Percentiles rank a stretch among this genome's conserved stretches.
Evolutionary conservation across 345 rosid genomes (phyloP).

Genomic region (Eucalyptus globulus): DNA sequence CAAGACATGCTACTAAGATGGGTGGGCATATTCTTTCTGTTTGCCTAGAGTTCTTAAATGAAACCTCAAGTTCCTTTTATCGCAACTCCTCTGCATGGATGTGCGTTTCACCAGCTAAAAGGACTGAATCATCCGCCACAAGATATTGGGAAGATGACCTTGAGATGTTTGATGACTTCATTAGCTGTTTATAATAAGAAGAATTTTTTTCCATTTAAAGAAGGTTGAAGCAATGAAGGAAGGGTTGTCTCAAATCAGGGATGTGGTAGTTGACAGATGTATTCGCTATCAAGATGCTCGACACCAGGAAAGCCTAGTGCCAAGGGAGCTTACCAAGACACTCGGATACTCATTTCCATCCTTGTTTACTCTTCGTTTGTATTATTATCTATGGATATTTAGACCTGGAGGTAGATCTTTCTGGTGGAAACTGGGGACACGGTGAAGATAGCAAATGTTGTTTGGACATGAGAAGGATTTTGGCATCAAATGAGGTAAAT

Average conservation of each 20-base stretch:
- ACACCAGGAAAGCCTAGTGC: constrained; percentile 54
- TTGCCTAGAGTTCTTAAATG: too few relatives aligned
- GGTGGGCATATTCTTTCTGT: too few relatives aligned
- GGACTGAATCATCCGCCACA: too few relatives aligned
- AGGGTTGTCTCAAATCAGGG: constrained; percentile 55
- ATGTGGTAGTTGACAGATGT: constrained; percentile 45
- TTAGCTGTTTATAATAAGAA: too few relatives aligned
- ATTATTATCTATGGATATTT: too few relatives aligned
- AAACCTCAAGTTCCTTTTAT: too few relatives aligned
- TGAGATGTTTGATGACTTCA: too few relatives aligned
- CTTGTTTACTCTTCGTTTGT: constrained; percentile 40
- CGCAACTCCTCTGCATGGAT: too few relatives aligned
- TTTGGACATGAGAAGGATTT: constrained; percentile 56
- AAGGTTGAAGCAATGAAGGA: constrained; percentile 75
- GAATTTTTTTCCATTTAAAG: neutral
- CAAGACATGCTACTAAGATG: too few relatives aligned
- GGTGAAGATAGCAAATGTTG: constrained; percentile 7
- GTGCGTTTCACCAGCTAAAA: too few relatives aligned
- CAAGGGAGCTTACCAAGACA: constrained; percentile 50
- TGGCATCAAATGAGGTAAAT: constrained; percentile 42
- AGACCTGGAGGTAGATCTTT: neutral
- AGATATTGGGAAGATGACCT: too few relatives aligned
- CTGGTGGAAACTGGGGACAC: constrained; percentile 33
- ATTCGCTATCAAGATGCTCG: constrained; percentile 55
- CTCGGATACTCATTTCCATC: constrained; percentile 62